Evolutionary conservation across 2,329 filamentous ascomycete genomes (phyloP).

Genomic region (Fusarium temperatum): DNA sequence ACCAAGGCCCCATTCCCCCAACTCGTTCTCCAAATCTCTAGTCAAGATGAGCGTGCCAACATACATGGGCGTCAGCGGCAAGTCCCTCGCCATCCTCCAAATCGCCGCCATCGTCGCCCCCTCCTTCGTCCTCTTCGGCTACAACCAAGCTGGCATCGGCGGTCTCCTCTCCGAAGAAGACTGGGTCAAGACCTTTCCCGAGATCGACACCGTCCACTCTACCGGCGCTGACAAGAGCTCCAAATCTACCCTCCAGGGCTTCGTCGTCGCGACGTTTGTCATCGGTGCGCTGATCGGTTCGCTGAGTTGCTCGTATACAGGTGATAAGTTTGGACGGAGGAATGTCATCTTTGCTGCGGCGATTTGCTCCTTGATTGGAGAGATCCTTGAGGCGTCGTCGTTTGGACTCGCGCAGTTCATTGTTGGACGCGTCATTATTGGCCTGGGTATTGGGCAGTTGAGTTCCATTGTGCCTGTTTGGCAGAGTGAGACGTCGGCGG

Average conservation of each 20-base stretch:
- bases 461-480: conserved; percentile 63
- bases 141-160: conserved; percentile 76
- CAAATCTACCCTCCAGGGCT: conserved; percentile 57
- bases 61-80: conserved; percentile 50
- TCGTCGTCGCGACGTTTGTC: conserved; percentile 60
- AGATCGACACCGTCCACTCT: conserved; percentile 61
- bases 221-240: conserved; percentile 45
- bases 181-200: conserved; percentile 63
- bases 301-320: conserved; percentile 52
- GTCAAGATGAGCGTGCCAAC: conserved; percentile 24
- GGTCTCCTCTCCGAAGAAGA: conserved; percentile 71
- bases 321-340: conserved; percentile 67
- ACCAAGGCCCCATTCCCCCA: not conserved
- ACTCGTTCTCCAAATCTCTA: not conserved
- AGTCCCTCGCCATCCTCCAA: conserved; percentile 49
- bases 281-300: conserved; percentile 67
- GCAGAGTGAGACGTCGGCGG: conserved; percentile 61
- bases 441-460: conserved; percentile 62
- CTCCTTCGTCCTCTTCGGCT: conserved; percentile 58
- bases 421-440: conserved; percentile 60
- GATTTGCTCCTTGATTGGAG: conserved; percentile 60
- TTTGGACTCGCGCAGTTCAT: conserved; percentile 49
- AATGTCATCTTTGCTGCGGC: conserved; percentile 64
- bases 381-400: conserved; percentile 63
- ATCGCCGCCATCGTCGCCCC: conserved; percentile 55